Percentiles rank a stretch among this genome's conserved stretches.
Conservation (phyloP, 2,329 filamentous ascomycete genomes). For the Diaporthe vexans region DNA sequence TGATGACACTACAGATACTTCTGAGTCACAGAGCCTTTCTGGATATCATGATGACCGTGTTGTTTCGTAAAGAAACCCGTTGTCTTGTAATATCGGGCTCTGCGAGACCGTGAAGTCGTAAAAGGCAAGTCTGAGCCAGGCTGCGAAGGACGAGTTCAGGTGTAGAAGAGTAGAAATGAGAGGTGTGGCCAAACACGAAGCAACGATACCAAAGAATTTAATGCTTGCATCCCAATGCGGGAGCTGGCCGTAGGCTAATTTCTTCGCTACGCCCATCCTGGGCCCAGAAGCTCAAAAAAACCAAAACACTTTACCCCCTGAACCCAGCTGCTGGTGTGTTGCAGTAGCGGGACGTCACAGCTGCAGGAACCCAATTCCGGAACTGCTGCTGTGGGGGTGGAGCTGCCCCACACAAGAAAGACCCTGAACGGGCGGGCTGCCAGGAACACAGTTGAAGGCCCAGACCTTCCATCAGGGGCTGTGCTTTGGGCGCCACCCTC, state of each 20-base stretch:
- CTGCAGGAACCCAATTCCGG: conserved; percentile 18
- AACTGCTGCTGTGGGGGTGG: conserved; percentile 10
- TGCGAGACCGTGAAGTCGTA: conserved; percentile 51
- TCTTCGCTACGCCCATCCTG: background rate
- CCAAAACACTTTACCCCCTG: conserved; percentile 3
- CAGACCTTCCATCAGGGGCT: conserved; percentile 18
- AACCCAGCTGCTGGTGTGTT: background rate
- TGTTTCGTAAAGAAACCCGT: conserved; percentile 68
- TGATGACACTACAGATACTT: conserved; percentile 85
- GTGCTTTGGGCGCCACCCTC: conserved; percentile 23
- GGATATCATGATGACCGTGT: conserved; percentile 52
- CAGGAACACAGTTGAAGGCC: conserved; percentile 7
- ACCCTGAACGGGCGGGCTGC: background rate
- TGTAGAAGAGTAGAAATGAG: background rate
- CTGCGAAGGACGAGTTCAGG: background rate
- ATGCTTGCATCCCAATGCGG: conserved; percentile 5
- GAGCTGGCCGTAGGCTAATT: too few species aligned
- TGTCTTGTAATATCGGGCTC: conserved; percentile 45
- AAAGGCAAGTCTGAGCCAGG: conserved; percentile 57
- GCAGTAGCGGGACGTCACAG: conserved; percentile 17
- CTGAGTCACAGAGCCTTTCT: conserved; percentile 64
- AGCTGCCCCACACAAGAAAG: background rate
- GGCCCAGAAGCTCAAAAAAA: background rate
- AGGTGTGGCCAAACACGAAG: background rate
- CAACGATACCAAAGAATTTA: background rate